phyloP scores from a whole-genome alignment of 805 yeast genomes.

The Teunomyces gatunensis region DNA sequence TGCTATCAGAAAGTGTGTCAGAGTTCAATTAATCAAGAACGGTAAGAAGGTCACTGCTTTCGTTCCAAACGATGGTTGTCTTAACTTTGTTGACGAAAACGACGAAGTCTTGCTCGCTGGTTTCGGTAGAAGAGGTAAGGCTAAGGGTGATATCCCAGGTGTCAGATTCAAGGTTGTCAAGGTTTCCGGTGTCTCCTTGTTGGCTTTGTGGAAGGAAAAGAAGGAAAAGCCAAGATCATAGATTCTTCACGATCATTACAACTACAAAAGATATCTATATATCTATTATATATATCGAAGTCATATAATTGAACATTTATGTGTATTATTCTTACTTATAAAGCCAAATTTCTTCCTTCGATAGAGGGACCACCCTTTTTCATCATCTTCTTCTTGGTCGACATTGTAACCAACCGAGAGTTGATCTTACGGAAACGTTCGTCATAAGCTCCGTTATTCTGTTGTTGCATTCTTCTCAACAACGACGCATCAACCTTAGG shows the following conservation, averaged over 20 bases:
- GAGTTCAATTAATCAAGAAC: conserved; percentile 99
- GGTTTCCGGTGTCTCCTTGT: conserved; percentile 99
- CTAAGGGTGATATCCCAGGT: conserved; percentile 99
- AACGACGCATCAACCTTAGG: conserved; percentile 66
- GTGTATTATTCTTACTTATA: conserved; percentile 19
- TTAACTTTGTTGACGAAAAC: conserved; percentile 99
- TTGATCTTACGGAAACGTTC: conserved; percentile 81
- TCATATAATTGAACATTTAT: conserved; percentile 4
- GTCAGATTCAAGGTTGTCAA: conserved; percentile 99
- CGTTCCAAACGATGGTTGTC: conserved; percentile 99
- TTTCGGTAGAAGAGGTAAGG: conserved; percentile 99
- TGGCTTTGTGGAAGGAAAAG: conserved; percentile 99
- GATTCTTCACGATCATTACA: conserved; percentile 22
- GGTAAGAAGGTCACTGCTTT: conserved; percentile 99
- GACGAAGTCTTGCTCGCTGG: conserved; percentile 99
- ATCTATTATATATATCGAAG: conserved; percentile 12
- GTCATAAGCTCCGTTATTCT: conserved; percentile 54
- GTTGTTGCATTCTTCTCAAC: conserved; percentile 42
- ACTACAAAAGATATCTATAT: conserved; percentile 6
- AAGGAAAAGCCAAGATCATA: conserved; percentile 99
- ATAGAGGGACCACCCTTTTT: conserved; percentile 76
- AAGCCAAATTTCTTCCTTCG: conserved; percentile 62
- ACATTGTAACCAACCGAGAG: conserved; percentile 49
- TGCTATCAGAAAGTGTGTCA: conserved; percentile 99
- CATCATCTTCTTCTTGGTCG: conserved; percentile 44